Conservation (phyloP, 2,329 filamentous ascomycete genomes). For the Apiospora koreana region DNA sequence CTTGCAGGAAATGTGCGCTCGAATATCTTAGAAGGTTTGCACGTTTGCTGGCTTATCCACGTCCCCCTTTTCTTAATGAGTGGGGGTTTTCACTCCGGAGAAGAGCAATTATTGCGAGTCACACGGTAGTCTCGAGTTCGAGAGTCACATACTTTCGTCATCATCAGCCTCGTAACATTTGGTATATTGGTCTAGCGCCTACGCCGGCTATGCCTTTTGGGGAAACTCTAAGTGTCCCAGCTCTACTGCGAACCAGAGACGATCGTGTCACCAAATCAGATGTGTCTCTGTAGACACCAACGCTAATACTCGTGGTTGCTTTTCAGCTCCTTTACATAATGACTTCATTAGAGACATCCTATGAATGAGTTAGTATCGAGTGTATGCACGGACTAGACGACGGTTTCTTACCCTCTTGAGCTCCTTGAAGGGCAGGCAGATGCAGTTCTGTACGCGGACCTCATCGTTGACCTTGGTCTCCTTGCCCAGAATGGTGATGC, state of each 20-base stretch:
- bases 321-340: constrained; percentile 72
- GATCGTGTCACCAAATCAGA: background rate
- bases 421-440: constrained; percentile 97
- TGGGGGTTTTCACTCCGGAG: background rate
- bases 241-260: background rate
- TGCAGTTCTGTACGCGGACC: constrained; percentile 94
- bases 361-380: constrained; percentile 11
- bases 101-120: background rate
- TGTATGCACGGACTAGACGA: background rate
- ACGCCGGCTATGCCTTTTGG: background rate
- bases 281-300: background rate
- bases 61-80: background rate
- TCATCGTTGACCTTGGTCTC: constrained; percentile 94
- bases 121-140: background rate
- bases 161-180: background rate
- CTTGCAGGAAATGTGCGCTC: background rate
- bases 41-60: background rate
- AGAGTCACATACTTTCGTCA: background rate
- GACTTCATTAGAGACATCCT: constrained; percentile 85
- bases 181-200: constrained; percentile 8
- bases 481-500: constrained; percentile 95
- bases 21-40: background rate
- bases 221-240: background rate
- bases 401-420: constrained; percentile 76
- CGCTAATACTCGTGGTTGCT: background rate